Evolutionary conservation across 2,329 filamentous ascomycete species (phyloP).

Genomic region (Ambrosiella beaveri): DNA sequence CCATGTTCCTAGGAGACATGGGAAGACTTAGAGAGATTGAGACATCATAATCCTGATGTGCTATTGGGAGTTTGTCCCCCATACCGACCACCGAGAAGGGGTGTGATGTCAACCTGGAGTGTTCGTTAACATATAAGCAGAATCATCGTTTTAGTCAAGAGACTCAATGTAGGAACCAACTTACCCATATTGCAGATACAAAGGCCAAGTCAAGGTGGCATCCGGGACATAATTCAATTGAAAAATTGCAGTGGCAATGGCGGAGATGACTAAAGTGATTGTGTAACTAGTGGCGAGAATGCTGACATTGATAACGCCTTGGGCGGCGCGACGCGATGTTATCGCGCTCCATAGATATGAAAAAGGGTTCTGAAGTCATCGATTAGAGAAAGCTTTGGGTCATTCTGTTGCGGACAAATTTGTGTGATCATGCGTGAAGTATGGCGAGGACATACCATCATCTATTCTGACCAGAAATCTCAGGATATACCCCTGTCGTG

Average conservation of each 20-base stretch:
- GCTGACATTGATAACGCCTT: slow-evolving; percentile 29
- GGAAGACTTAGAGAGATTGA: slow-evolving; percentile 59
- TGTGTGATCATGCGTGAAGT: no score
- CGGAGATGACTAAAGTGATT: slow-evolving; percentile 28
- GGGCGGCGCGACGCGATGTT: slow-evolving; percentile 35
- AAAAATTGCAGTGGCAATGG: slow-evolving; percentile 34
- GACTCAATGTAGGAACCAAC: slow-evolving; percentile 14
- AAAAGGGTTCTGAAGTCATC: not conserved
- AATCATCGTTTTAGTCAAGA: not conserved
- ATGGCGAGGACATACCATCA: no score
- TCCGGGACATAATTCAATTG: slow-evolving; percentile 41
- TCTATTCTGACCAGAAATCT: no score
- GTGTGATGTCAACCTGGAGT: slow-evolving; percentile 28
- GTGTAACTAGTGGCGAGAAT: slow-evolving; percentile 27
- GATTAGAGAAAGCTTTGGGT: not conserved
- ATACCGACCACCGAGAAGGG: slow-evolving; percentile 36
- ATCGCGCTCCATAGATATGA: not conserved
- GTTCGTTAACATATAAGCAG: not conserved
- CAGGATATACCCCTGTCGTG: no score
- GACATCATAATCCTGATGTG: slow-evolving; percentile 72
- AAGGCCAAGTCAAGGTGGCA: slow-evolving; percentile 32
- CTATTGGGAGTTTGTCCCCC: slow-evolving; percentile 36
- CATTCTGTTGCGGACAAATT: no score
- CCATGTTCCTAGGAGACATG: slow-evolving; percentile 56
- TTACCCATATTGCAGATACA: slow-evolving; percentile 43